A percentile compares a stretch with the other conserved stretches of the same genome.
These are phyloP conservation scores for Quercus mongolica DNA, from an alignment of 306 rosid genomes.

Conservation along the genomic window DNA sequence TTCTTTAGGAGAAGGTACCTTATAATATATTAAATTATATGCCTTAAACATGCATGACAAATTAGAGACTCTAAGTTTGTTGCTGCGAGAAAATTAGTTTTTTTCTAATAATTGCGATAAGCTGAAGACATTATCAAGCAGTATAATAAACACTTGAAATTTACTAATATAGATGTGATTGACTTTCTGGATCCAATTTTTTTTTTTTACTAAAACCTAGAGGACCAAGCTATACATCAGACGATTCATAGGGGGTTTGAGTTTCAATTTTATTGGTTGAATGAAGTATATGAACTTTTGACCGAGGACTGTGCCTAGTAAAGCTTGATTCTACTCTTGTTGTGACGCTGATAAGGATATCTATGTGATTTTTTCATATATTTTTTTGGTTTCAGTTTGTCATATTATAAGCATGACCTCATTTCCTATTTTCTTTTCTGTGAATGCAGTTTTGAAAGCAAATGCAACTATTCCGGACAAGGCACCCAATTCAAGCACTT, in stretches of 20 bases:
- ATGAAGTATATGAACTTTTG: neutral
- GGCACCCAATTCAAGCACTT: constrained; percentile 57
- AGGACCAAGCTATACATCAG: neutral
- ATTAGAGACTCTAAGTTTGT: neutral
- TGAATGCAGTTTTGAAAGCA: constrained; percentile 73
- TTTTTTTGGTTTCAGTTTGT: neutral
- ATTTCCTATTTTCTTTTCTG: constrained; percentile 15
- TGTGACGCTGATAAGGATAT: neutral
- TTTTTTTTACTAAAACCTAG: neutral
- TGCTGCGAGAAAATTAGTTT: neutral
- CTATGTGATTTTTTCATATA: neutral
- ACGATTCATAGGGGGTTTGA: neutral
- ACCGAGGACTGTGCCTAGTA: neutral
- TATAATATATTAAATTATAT: neutral
- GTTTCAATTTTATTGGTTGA: neutral
- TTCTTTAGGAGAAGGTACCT: neutral
- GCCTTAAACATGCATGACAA: neutral
- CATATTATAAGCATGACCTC: constrained; percentile 2
- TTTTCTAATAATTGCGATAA: neutral
- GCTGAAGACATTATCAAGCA: neutral
- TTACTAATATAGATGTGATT: neutral
- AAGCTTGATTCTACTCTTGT: neutral
- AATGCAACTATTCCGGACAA: constrained; percentile 65
- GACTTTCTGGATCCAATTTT: neutral
- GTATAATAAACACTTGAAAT: neutral